Conservation (phyloP, 208 protist species). For the Ichthyophonus hoferi region DNA sequence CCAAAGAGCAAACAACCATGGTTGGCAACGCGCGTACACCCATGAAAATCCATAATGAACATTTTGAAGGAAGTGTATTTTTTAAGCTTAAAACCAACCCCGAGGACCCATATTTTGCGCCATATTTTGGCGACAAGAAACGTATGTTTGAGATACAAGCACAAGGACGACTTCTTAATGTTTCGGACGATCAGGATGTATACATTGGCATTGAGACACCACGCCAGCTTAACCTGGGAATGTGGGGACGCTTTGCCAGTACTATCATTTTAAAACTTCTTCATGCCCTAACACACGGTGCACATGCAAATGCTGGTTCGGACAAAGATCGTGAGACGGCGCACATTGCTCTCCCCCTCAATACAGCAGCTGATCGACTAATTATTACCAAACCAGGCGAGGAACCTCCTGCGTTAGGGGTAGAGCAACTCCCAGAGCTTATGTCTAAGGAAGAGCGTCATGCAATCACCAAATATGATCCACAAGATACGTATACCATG, state of each 20-base stretch:
- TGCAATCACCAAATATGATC: background rate
- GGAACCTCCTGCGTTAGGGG: background rate
- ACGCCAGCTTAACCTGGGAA: slow-evolving; percentile 3
- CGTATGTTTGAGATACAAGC: slow-evolving; percentile 28
- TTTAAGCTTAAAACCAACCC: slow-evolving; percentile 7
- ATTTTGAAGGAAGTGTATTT: background rate
- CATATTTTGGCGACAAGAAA: slow-evolving; percentile 24
- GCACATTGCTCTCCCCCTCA: background rate
- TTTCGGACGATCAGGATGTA: background rate
- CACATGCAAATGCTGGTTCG: background rate
- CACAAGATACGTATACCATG: background rate
- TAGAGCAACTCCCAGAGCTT: slow-evolving; percentile 10
- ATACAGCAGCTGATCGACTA: background rate
- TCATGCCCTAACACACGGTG: background rate
- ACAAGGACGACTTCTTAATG: background rate
- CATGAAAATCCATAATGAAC: background rate
- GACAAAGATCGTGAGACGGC: background rate
- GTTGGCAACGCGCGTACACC: background rate
- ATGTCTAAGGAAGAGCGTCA: background rate
- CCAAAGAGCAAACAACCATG: background rate
- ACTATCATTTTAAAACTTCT: background rate
- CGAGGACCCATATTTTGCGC: background rate
- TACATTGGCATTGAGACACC: background rate
- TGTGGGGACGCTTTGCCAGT: background rate
- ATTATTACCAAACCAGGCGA: background rate